Base-by-base conservation (phyloP, 495 filamentous ascomycete genomes). In the Amniculicola lignicola region DNA sequence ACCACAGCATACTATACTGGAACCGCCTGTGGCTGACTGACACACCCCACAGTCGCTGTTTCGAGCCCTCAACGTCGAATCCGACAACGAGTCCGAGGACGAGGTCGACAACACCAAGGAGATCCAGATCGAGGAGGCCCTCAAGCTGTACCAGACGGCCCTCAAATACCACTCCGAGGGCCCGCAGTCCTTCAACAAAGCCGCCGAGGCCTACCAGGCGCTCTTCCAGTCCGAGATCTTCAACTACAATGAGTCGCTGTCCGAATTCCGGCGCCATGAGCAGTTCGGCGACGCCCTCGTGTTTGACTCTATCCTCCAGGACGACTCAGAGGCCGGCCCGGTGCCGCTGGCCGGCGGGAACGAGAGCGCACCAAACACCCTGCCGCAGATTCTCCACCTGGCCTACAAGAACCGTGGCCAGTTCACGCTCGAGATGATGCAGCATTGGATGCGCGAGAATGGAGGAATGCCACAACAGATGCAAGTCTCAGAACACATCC, bases 91-190 rank as follows among this genome's bases (percentile, higher is more conserved):
- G 45, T 76, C 85, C 59, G 89, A 95, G 59, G 89, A 93, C 63
- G 93, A 96, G 70, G 73, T 95, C 65, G 93, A 99, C 63, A 89
- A 92, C 56, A 96, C 90, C 38, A 90, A 88, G 72, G 90, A 97
- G 67, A 83, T 99, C 45, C 91, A 92, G 77, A 92, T 97, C 66
- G 93, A 99, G 68, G 93, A 99, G 70, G 90, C 93, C 23, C 74
- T 99, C 55, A 97, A 96, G 73, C 82, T 92, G 23, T 99, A 97
- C 69, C 90, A 96, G 67, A 85, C 77, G 50, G 93, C 93, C 19
- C 74, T 99, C 23, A 96, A 92, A 68, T 82, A 90, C 56, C 94
- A 99, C 64, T 85, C 90, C 3, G 88, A 93, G 71, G 90, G 93
- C 2, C 84, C 89, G 4, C 70, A 69, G 2, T 87, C 80, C 62